These are phyloP conservation scores for Cladosporium sp. DNA, from an alignment of 2,329 filamentous ascomycete species.

Conservation along the genomic window DNA sequence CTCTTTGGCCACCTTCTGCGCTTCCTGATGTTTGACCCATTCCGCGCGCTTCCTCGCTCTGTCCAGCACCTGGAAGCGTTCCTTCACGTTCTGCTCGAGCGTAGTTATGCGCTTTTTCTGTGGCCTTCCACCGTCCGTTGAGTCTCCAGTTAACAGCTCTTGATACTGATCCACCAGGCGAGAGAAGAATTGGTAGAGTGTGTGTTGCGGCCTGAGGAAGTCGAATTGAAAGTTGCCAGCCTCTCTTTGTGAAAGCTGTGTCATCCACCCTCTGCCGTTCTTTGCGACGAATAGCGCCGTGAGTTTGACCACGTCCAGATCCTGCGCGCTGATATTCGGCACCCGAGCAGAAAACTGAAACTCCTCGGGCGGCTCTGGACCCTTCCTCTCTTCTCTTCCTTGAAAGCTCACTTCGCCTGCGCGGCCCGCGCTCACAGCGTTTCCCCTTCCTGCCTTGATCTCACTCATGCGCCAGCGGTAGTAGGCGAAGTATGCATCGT, in stretches of 20 bases:
- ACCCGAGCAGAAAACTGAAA: constrained; percentile 94
- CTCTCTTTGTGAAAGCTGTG: constrained; percentile 80
- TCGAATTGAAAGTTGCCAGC: constrained; percentile 91
- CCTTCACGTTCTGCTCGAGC: constrained; percentile 67
- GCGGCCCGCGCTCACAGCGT: constrained; percentile 69
- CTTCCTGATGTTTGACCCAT: constrained; percentile 77
- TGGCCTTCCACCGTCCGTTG: constrained; percentile 63
- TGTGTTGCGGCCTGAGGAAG: constrained; percentile 91
- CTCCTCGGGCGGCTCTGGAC: constrained; percentile 77
- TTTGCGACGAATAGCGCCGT: constrained; percentile 91
- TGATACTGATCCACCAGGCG: constrained; percentile 90
- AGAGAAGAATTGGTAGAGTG: constrained; percentile 92
- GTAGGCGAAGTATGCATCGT: constrained; percentile 81
- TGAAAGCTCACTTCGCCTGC: constrained; percentile 54
- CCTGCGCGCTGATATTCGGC: constrained; percentile 94
- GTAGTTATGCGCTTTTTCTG: constrained; percentile 68
- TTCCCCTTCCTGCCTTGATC: constrained; percentile 77
- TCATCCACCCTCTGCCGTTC: constrained; percentile 89
- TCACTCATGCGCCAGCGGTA: constrained; percentile 89
- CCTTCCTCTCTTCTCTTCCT: constrained; percentile 61
- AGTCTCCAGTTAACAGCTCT: constrained; percentile 64
- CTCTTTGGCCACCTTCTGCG: constrained; percentile 82
- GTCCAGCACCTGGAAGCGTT: constrained; percentile 75
- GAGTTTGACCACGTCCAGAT: constrained; percentile 67
- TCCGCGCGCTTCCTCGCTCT: constrained; percentile 81